phyloP scores from a whole-genome alignment of 345 rosid genomes.

The Boechera stricta region DNA sequence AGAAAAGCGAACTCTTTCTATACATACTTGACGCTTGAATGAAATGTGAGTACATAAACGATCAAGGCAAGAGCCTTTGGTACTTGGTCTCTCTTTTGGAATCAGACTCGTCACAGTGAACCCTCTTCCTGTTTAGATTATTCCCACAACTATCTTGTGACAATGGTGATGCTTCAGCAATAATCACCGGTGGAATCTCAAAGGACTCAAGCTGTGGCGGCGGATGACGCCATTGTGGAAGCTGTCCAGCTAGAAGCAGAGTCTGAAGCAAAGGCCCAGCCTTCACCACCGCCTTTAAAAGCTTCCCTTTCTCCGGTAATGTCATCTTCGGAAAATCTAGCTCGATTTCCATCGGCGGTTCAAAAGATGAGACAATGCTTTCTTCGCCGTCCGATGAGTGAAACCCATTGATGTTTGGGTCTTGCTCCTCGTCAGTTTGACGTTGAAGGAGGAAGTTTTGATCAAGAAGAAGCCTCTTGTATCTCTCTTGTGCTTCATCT shows the following conservation, averaged over 20 bases:
- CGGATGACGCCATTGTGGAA: slow-evolving; percentile 98
- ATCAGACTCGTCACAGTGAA: slow-evolving; percentile 55
- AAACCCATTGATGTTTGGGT: slow-evolving; percentile 61
- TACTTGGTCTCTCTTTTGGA: slow-evolving; percentile 58
- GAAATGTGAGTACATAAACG: slow-evolving; percentile 7
- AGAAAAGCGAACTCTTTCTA: slow-evolving; percentile 15
- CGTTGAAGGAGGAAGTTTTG: slow-evolving; percentile 59
- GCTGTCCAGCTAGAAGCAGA: slow-evolving; percentile 89
- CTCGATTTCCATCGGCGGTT: slow-evolving; percentile 37
- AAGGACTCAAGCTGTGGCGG: slow-evolving; percentile 90
- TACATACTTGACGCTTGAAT: slow-evolving; percentile 28
- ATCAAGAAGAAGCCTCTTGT: slow-evolving; percentile 61
- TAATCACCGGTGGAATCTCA: slow-evolving; percentile 89
- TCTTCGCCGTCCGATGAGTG: slow-evolving; percentile 94
- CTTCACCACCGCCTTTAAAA: slow-evolving; percentile 93
- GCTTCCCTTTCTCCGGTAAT: slow-evolving; percentile 82
- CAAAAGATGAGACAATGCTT: slow-evolving; percentile 90
- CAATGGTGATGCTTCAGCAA: slow-evolving; percentile 57
- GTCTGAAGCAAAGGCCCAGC: slow-evolving; percentile 93
- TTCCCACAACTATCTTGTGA: slow-evolving; percentile 53
- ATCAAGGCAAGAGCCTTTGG: slow-evolving; percentile 70
- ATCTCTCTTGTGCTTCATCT: slow-evolving; percentile 73
- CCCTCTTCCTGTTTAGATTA: slow-evolving; percentile 67
- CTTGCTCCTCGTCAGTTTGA: slow-evolving; percentile 63
- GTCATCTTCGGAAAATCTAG: slow-evolving; percentile 43